Evolutionary conservation across 192 early-diverging fungal species (phyloP), one percentile per base, ranked within the genome.

Genomic region (Backusella macrospora): DNA sequence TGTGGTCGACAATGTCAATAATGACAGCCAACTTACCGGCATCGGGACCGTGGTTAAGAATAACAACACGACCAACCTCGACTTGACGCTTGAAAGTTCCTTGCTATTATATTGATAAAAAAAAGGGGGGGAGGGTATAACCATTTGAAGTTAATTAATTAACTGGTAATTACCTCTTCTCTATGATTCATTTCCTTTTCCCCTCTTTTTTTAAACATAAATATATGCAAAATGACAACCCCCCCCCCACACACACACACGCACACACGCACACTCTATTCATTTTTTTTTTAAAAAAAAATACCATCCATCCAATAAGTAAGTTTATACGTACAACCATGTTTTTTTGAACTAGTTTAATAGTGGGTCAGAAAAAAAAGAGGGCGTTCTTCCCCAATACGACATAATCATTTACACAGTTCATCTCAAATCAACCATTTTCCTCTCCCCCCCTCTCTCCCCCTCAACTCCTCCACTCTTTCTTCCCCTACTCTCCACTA

Each of bases 1-100:
- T 94, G 93, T 99, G 97, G 89, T 99, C 98, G 81, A 99, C 92
- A 83, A 99, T 98, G 83, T 99, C 98, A 73, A 99, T 95, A 86
- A 99, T 94, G 80, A 96, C 94, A 84, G 97, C 97, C 76, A 99
- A 91, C 90, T 99, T 99, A 80, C 95, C 95, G 80, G 92, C 90
- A 82, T 97, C 91, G 73, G 89, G 86, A 76, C 98, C 98, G 89
- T 92, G 90, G 88, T 93, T 97, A 79, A 99, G 78, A 73, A 97
- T 87, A 81, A 99, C 96, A 69, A 99, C 97, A 85, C 97, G 96
- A 83, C 97, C 97, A 85, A 98, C 92, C 87, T 99, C 96, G 84
- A 98, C 96, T 85, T 93, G 90, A 84, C 93, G 92, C 85, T 93
- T 90, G 87, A 95, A 96, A 70, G 91, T 84, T 82, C 78, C 76